Conservation (phyloP, 306 rosid species). For the Geum urbanum region DNA sequence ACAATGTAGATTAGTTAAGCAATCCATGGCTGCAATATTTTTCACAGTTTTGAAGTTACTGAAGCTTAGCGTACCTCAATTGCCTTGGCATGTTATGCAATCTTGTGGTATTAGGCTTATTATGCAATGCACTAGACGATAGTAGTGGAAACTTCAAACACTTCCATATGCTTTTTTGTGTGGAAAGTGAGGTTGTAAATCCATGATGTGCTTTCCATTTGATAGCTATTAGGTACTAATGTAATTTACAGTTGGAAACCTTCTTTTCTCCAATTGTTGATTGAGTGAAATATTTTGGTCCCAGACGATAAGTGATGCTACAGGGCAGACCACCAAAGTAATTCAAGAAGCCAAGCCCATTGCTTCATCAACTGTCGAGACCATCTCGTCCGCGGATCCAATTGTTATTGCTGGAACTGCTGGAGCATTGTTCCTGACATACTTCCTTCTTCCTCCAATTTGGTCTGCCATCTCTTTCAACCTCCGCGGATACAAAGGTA, state of each 20-base stretch:
- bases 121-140: background rate
- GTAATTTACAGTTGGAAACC: too few species aligned
- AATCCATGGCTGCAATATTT: conserved; percentile 6
- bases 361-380: conserved; percentile 68
- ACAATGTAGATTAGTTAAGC: background rate
- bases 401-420: conserved; percentile 65
- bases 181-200: background rate
- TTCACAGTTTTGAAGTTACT: background rate
- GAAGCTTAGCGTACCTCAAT: background rate
- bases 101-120: background rate
- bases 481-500: conserved; percentile 92
- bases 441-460: conserved; percentile 74
- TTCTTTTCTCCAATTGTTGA: background rate
- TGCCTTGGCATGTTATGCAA: background rate
- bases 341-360: conserved; percentile 82
- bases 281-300: conserved; percentile 25
- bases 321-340: conserved; percentile 70
- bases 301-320: conserved; percentile 81
- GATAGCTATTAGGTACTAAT: background rate
- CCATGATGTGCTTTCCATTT: background rate
- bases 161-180: background rate
- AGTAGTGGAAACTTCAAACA: background rate
- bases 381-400: conserved; percentile 76
- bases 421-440: conserved; percentile 63
- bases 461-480: conserved; percentile 67